A percentile compares a stretch with the other conserved stretches of the same genome.
phyloP scores from a whole-genome alignment of 306 rosid genomes.

The Quercus mongolica region DNA sequence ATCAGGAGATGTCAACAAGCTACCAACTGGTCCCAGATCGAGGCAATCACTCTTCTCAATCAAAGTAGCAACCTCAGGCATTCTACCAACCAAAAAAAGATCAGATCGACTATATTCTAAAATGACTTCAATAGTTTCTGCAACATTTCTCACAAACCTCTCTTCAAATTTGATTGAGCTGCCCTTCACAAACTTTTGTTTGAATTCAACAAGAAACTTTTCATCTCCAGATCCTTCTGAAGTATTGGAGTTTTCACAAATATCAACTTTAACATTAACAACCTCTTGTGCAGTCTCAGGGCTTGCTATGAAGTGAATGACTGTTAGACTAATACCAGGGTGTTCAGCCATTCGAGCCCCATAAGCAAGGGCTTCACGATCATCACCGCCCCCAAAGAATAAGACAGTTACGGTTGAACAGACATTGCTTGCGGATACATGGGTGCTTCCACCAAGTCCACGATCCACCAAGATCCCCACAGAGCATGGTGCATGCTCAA shows the following conservation, averaged over 20 bases:
- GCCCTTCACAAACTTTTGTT: constrained; percentile 12
- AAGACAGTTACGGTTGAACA: constrained; percentile 35
- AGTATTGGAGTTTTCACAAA: neutral
- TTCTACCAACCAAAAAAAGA: constrained; percentile 53
- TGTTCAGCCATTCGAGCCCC: constrained; percentile 65
- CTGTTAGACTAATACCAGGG: constrained; percentile 53
- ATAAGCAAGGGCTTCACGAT: constrained; percentile 63
- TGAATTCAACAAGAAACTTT: constrained; percentile 24
- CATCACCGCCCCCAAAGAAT: constrained; percentile 64
- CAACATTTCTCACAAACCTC: constrained; percentile 23
- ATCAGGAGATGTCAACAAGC: constrained; percentile 39
- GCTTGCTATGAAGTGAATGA: constrained; percentile 27
- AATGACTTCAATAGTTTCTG: constrained; percentile 24
- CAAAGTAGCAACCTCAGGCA: constrained; percentile 30
- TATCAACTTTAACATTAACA: constrained; percentile 17
- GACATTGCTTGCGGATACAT: constrained; percentile 49
- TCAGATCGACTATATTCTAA: constrained; percentile 29
- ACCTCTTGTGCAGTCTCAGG: constrained; percentile 23
- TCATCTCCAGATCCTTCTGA: constrained; percentile 15
- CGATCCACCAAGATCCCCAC: constrained; percentile 74
- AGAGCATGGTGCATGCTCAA: constrained; percentile 57
- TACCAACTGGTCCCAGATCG: constrained; percentile 59
- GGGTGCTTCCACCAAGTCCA: constrained; percentile 63
- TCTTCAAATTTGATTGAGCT: constrained; percentile 35
- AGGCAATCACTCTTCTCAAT: constrained; percentile 35